Percentiles rank a stretch among this genome's conserved stretches.
These are phyloP conservation scores for Nakaseomyces sp. DNA, from an alignment of 1,139 yeast genomes.

Conservation along the genomic window DNA sequence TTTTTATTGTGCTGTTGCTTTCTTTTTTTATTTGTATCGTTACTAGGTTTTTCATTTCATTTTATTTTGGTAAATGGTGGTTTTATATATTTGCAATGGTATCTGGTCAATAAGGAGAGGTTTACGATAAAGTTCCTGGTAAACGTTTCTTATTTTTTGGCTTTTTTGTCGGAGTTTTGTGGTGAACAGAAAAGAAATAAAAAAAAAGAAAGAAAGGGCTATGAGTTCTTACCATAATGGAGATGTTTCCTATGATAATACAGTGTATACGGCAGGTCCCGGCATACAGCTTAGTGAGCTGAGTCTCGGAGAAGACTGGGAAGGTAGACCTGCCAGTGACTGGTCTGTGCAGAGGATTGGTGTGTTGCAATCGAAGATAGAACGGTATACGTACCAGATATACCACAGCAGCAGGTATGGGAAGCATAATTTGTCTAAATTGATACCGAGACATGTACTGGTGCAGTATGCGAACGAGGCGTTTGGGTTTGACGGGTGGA, in stretches of 20 bases:
- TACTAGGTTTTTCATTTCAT: too few relatives aligned
- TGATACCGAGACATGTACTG: constrained; percentile 27
- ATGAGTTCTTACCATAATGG: constrained; percentile 2
- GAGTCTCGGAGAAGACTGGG: constrained; percentile 22
- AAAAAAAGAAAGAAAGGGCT: not conserved
- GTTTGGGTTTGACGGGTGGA: constrained; percentile 32
- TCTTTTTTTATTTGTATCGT: too few relatives aligned
- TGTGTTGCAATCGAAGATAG: constrained; percentile 24
- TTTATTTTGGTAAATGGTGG: too few relatives aligned
- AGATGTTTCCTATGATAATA: constrained; percentile 17
- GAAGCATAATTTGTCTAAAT: constrained; percentile 23
- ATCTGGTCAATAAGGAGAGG: too few relatives aligned
- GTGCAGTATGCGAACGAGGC: constrained; percentile 27
- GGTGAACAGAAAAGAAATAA: not conserved
- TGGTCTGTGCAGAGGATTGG: constrained; percentile 29
- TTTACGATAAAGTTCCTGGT: too few relatives aligned
- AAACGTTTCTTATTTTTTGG: too few relatives aligned
- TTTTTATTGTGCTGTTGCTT: too few relatives aligned
- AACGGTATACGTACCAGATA: constrained; percentile 21
- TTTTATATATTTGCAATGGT: too few relatives aligned
- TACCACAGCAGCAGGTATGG: constrained; percentile 26
- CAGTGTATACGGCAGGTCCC: constrained; percentile 17
- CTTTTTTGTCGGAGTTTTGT: too few relatives aligned
- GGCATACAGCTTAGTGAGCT: constrained; percentile 20
- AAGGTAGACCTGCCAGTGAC: constrained; percentile 27